Conservation (phyloP, 176 grass and related monocot genomes). For the Triticum dicoccoides region DNA sequence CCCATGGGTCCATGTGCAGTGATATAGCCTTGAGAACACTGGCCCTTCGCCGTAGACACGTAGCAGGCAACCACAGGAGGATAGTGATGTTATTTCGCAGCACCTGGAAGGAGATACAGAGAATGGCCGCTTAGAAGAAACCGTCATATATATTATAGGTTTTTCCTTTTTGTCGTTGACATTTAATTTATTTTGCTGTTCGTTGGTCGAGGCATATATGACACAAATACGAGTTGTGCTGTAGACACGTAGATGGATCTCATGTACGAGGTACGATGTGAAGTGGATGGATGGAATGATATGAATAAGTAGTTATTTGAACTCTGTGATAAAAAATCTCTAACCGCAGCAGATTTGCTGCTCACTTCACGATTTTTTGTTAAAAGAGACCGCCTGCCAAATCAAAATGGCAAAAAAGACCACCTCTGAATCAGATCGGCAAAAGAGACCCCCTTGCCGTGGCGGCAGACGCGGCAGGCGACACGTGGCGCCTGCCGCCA, state of each 20-base stretch:
- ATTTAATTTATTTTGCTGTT: slow-evolving; percentile 27
- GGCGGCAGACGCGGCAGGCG: no score
- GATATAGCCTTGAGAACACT: slow-evolving; percentile 22
- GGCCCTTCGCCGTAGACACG: slow-evolving; percentile 22
- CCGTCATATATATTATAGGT: slow-evolving; percentile 3
- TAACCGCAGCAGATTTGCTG: no score
- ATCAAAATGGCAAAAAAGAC: no score
- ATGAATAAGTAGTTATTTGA: slow-evolving; percentile 3
- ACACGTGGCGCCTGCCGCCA: no score
- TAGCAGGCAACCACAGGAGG: slow-evolving; percentile 8
- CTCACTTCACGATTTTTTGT: no score
- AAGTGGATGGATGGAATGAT: slow-evolving; percentile 12
- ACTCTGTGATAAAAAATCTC: no score
- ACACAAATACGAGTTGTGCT: slow-evolving; percentile 24
- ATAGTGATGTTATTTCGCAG: slow-evolving; percentile 24
- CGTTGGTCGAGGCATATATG: slow-evolving; percentile 22
- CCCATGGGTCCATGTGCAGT: slow-evolving; percentile 31
- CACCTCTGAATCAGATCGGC: no score
- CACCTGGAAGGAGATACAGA: neutral
- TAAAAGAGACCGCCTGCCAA: no score
- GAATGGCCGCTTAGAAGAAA: slow-evolving; percentile 21
- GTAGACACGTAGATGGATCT: slow-evolving; percentile 21
- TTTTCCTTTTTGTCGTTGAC: neutral
- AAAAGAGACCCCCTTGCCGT: no score
- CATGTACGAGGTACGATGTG: neutral